Base-by-base conservation (phyloP, 1,284 basidiomycete genomes). In the Cerioporus squamosus region DNA sequence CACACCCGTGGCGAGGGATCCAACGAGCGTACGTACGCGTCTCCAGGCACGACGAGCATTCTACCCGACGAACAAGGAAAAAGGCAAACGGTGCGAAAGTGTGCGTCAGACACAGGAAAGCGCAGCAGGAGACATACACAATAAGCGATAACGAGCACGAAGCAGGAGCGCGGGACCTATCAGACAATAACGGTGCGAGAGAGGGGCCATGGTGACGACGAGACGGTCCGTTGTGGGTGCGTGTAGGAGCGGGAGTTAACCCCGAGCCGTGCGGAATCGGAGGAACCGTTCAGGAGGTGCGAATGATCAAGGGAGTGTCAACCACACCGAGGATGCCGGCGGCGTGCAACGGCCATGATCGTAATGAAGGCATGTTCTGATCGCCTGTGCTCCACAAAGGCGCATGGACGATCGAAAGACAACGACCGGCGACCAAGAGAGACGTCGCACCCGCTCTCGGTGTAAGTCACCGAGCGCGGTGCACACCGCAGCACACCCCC, bases 111-210 rank as follows among this genome's bases (percentile, higher is more conserved):
- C 54, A 47, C 22, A 17, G 33, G 47, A 39, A 47, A 49, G 43
- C 24, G 61, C 45, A 56, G 48, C 53, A 48, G 44, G n/a, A 57
- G 53, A 59, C 57, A 63, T 63, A 59, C 59, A 63, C 59, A 63
- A 63, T 63, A 63, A 63, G 44, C 60, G 59, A 63, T 51, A 42
- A 44, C 39, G 53, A 51, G 46, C 53, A 39, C 49, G 47, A 52
- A 57, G 40, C 51, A 54, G 57, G 31, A 58, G 53, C 59, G 58
- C 9, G 49, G 46, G 50, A 43, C 42, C 51, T 12, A 17, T 51
- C 22, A 63, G 51, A 61, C 53, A 60, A 57, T 58, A 53, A 44
- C 36, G 45, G 47, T 48, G 51, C 53, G 57, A 33, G 40, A 55
- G 49, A 40, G 38, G 40, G 31, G 15, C n/a, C 18, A n/a, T n/a